Conservation (phyloP, 768 basidiomycete genomes). For the Termitomyces sp. region DNA sequence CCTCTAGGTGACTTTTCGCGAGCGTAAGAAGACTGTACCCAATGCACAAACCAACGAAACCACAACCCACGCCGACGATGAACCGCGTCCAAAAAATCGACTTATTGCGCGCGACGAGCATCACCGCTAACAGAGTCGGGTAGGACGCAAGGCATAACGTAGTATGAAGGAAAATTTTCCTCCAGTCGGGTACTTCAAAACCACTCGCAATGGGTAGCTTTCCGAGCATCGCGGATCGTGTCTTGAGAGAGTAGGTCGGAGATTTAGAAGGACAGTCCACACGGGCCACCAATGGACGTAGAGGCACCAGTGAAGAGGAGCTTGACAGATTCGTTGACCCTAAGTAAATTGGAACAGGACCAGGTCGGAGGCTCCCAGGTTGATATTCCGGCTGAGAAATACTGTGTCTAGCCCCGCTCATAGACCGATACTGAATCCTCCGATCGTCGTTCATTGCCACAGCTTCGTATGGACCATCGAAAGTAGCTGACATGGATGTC, state of each 20-base stretch:
- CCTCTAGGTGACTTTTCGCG: slow-evolving; percentile 27
- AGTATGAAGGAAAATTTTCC: slow-evolving; percentile 22
- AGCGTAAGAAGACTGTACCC: slow-evolving; percentile 26
- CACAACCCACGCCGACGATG: slow-evolving; percentile 30
- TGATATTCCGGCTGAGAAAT: slow-evolving; percentile 10
- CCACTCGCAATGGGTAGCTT: slow-evolving; percentile 24
- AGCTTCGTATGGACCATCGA: background rate
- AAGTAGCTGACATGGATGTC: background rate
- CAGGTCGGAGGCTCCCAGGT: background rate
- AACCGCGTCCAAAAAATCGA: slow-evolving; percentile 35
- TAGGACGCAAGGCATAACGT: slow-evolving; percentile 27
- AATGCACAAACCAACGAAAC: slow-evolving; percentile 26
- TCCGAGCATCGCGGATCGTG: slow-evolving; percentile 3
- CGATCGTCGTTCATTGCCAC: slow-evolving; percentile 1
- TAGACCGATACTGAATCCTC: slow-evolving; percentile 6
- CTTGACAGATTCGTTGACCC: background rate
- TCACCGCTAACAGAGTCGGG: slow-evolving; percentile 27
- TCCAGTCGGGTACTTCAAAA: slow-evolving; percentile 32
- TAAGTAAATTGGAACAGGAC: background rate
- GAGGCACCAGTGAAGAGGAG: background rate
- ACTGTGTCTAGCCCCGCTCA: slow-evolving; percentile 10
- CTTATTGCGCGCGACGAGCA: slow-evolving; percentile 16
- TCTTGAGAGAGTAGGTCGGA: slow-evolving; percentile 8
- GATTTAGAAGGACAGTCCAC: slow-evolving; percentile 6
- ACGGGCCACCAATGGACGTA: slow-evolving; percentile 1